phyloP scores from a whole-genome alignment of 768 basidiomycete species.

The Kwoniella dendrophila region DNA sequence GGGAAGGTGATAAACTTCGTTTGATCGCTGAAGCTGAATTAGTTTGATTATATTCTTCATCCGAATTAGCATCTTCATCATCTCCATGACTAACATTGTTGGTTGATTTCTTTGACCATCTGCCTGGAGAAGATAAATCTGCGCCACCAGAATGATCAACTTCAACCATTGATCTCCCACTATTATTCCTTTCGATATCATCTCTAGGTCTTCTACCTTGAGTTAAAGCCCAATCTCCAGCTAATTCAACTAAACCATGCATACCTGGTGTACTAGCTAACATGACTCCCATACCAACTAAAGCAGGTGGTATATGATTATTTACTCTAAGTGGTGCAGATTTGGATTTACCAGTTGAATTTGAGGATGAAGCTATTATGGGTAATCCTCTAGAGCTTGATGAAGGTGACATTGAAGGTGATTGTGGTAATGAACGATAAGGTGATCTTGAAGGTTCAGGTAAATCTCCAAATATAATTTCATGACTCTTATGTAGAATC shows the following conservation, averaged over 20 bases:
- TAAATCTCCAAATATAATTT: slow-evolving; percentile 91
- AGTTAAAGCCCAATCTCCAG: slow-evolving; percentile 82
- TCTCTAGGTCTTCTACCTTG: slow-evolving; percentile 67
- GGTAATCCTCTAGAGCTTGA: slow-evolving; percentile 3
- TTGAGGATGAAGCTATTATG: slow-evolving; percentile 43
- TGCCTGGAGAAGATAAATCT: slow-evolving; percentile 28
- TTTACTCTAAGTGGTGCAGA: slow-evolving; percentile 62
- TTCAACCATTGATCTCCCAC: slow-evolving; percentile 51
- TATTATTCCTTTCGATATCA: slow-evolving; percentile 36
- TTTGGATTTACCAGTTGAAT: slow-evolving; percentile 46
- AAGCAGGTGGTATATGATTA: slow-evolving; percentile 69
- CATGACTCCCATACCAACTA: slow-evolving; percentile 82
- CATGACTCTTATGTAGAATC: slow-evolving; percentile 85
- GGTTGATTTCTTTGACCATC: slow-evolving; percentile 8
- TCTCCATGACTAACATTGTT: neutral
- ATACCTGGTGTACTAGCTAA: slow-evolving; percentile 76
- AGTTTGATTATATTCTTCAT: slow-evolving; percentile 6
- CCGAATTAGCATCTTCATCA: slow-evolving; percentile 12
- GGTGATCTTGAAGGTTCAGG: slow-evolving; percentile 69
- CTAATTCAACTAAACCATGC: slow-evolving; percentile 70
- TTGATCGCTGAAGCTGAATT: neutral
- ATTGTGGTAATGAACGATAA: slow-evolving; percentile 65
- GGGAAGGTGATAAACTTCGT: slow-evolving; percentile 10
- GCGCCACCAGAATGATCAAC: slow-evolving; percentile 61
- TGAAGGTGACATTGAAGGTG: slow-evolving; percentile 56